Base-by-base conservation (phyloP, 345 rosid genomes). In the Ricinus communis region DNA sequence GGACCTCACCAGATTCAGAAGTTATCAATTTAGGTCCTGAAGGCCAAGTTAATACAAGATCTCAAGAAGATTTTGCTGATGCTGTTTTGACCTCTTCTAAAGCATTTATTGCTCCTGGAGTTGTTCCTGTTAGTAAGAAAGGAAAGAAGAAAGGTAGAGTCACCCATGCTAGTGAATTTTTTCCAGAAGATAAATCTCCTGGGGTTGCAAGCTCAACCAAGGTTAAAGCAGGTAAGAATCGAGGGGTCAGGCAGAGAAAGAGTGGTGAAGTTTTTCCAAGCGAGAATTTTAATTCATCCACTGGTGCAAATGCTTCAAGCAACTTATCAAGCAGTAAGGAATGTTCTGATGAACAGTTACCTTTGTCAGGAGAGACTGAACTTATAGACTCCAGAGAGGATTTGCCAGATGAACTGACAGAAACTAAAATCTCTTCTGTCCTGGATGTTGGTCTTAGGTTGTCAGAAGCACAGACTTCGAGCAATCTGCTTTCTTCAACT, bases 1-100 rank as follows among this genome's bases (percentile, higher is more conserved):
- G 88, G 82, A 92, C 98, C 73, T 95, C 99, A 72, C 99, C 99
- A 12, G 99, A 95, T 85, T 95, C 99, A n/a, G 98, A 92, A 89
- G 99, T 90, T 61, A 89, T 90, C 41, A 89, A 92, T 85, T 36
- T 75, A 69, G 82, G 79, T 80, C 90, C 91, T 72, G 99, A 87
- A 67, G 71, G 80, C 59, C 85, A 81, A 72, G 75, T 61, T 45
- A 77, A 72, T 71, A 73, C 78, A 69, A 79, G 80, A 71, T 81
- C 67, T 60, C 78, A 65, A 80, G 91, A 75, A 73, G 80, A 71
- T 69, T 70, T 72, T 61, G 81, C 65, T 36, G 75, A 71, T 76
- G 58, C 68, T 66, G 74, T 50, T 84, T 81, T 74, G 77, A 80
- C 74, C 66, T 71, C 83, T 73, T 68, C 83, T 30, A 76, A 81